Base-by-base conservation (phyloP, 2,329 filamentous ascomycete genomes). In the Talaromyces piceae region DNA sequence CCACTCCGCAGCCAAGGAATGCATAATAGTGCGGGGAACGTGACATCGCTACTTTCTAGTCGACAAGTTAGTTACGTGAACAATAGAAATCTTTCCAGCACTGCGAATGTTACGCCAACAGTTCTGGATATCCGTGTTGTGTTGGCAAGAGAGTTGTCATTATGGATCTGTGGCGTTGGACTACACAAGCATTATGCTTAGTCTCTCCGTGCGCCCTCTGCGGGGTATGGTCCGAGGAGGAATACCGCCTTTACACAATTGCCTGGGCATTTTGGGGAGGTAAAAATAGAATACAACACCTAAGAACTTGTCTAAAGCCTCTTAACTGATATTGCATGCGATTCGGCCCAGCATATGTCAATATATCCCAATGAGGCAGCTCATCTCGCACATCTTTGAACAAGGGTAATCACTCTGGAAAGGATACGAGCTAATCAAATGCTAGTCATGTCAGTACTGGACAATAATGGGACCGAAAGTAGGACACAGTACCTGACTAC, bases 1-100 rank as follows among this genome's bases (percentile, higher is more conserved):
- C 33, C 33, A 37, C 33, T 37, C 33, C 7, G 16, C 33, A 37
- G 33, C 16, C n/a, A 45, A 16, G 22, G n/a, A 46, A 6, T 30
- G 20, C 9, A 46, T 22, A 46, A 37, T 7, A 45, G 47, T 50
- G 47, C 47, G 47, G 47, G 47, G 47, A 45, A 50, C 8, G 47
- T 50, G 23, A 45, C 47, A 50, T 43, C 47, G 43, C 13, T 26
- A 25, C 25, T 12, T 18, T 13, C 27, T 45, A 26, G 25, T 30
- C 12, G n/a, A n/a, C n/a, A n/a, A n/a, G n/a, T n/a, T n/a, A n/a
- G n/a, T 16, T 20, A 20, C 43, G 13, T 45, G 16, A 12, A 5
- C 28, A 23, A 26, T n/a, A 11, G 27, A 28, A 22, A 47, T 47
- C 30, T 20, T 28, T 37, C 16, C 33, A 37, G 20, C 33, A 4